Base-by-base conservation (phyloP, 768 basidiomycete species). In the Serendipita sp. region DNA sequence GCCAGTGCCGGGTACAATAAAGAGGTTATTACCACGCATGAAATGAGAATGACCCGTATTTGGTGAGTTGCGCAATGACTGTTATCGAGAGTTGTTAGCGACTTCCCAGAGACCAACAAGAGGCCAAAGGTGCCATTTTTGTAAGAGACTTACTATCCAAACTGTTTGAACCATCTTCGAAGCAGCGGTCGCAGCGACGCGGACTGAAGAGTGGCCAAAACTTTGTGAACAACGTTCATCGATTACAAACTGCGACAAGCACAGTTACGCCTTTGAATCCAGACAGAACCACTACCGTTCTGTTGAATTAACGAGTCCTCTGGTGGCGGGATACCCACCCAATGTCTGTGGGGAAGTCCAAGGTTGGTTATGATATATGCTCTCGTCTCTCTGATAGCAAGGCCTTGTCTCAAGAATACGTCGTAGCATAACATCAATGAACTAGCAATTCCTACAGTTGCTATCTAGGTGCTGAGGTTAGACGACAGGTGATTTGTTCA, bases 41-140 rank as follows among this genome's bases (percentile, higher is more conserved):
- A 92, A 67, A 92, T 85, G 68, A 94, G 81, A 72, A 94, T 89
- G 58, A 93, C 84, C 63, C 89, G 84, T 64, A 90, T 89, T 74
- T 92, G 92, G 74, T 92, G 89, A 1, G 86, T 89, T 67, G 91
- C 89, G 70, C 90, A 92, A 72, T 92, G 90, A 65, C 90, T 92
- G 65, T 46, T 13, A 41, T 7, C 41, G 46, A 70, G 11, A 66
- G 35, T 38, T 10, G 37, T 38, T 38, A 60, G 35, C 56, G 30
- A 35, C 13, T 28, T 15, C 38, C 63, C 30, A 54, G 10, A 4
- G 16, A 60, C 16, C 18, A 10, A 4, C 30, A n/a, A 32, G 56
- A 24, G 11, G 1, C 53, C 30, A 54, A 2, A 11, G 24, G 11
- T 30, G 56, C 11, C n/a, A n/a, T 8, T 7, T 41, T 41, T 41